Percentiles rank a stretch among this genome's conserved stretches.
Conservation (phyloP, 768 basidiomycete species). For the Crassisporium funariophilum region DNA sequence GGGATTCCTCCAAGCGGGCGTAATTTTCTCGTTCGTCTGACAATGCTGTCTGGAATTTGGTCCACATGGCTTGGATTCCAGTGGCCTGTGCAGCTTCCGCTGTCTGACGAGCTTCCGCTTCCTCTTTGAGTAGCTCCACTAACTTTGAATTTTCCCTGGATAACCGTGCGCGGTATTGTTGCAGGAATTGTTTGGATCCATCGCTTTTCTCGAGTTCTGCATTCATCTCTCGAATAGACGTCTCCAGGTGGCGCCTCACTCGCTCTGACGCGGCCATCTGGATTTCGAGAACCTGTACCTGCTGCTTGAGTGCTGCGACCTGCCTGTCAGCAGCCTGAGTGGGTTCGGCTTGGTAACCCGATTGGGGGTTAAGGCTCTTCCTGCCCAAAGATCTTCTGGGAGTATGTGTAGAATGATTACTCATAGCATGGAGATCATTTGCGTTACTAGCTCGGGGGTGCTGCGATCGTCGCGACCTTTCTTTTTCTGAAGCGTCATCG, state of each 20-base stretch:
- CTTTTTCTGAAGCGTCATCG: slow-evolving; percentile 58
- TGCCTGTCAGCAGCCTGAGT: slow-evolving; percentile 40
- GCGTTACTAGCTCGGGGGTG: slow-evolving; percentile 34
- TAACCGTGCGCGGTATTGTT: slow-evolving; percentile 56
- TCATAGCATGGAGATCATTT: slow-evolving; percentile 38
- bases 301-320: slow-evolving; percentile 55
- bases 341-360: slow-evolving; percentile 14
- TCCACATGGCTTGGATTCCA: slow-evolving; percentile 67
- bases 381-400: too few relatives aligned
- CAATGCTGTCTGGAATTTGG: slow-evolving; percentile 62
- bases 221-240: slow-evolving; percentile 58
- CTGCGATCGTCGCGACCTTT: slow-evolving; percentile 44
- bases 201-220: slow-evolving; percentile 64
- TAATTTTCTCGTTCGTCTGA: slow-evolving; percentile 63
- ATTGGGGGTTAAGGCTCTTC: slow-evolving; percentile 24
- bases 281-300: slow-evolving; percentile 67
- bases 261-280: slow-evolving; percentile 70
- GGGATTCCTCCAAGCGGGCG: slow-evolving; percentile 65
- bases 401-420: slow-evolving; percentile 48
- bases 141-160: slow-evolving; percentile 59
- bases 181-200: slow-evolving; percentile 64
- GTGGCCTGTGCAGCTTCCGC: slow-evolving; percentile 65
- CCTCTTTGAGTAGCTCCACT: slow-evolving; percentile 58
- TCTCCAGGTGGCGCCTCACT: slow-evolving; percentile 64
- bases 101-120: slow-evolving; percentile 60